Base-by-base conservation (phyloP, 2,329 filamentous ascomycete species). In the Metarhizium brunneum region DNA sequence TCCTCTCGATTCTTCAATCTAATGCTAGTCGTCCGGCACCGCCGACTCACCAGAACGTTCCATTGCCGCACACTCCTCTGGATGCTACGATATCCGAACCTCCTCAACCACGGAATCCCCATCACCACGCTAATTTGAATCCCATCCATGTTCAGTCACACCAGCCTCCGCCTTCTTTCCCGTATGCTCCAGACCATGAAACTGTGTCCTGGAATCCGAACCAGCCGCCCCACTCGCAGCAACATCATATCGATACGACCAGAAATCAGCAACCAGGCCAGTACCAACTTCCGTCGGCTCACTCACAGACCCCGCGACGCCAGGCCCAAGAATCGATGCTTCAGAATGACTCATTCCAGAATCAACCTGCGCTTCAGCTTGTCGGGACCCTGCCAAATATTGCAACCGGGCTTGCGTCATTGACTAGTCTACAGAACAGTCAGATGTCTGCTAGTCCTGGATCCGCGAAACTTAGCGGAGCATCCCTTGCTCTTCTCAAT, bases 21-120 rank as follows among this genome's bases (percentile, higher is more conserved):
- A 68, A 61, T 61, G 68, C 58, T 35, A 52, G 59, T 10, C 53
- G 56, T 52, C 54, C 60, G 13, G 53, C 57, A 51, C 55, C 57
- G 25, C 16, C 56, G n/a, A 45, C 56, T 55, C 61, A 61, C 42
- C 52, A 59, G 43, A 56, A 59, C 42, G 47, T 55, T 57, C 68
- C 66, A 55, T 64, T 68, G 57, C 77, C 74, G 47, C 76, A 76
- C 52, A 82, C 80, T 5, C 79, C 82, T 8, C 67, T 81, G 36
- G 81, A 86, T 14, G 79, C 83, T 58, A 73, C 75, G 18, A 69
- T 75, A 52, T 65, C 68, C 5, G 74, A 79, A 30, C 74, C 77
- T 25, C 66, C 77, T 32, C 76, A 80, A 64, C 81, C 84, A 14
- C 73, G 71, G 45, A 81, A 79, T 47, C 82, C 84, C 6, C 82